Base-by-base conservation (phyloP, 352 stramenopile genomes). In the Pythium phragmiticola region DNA sequence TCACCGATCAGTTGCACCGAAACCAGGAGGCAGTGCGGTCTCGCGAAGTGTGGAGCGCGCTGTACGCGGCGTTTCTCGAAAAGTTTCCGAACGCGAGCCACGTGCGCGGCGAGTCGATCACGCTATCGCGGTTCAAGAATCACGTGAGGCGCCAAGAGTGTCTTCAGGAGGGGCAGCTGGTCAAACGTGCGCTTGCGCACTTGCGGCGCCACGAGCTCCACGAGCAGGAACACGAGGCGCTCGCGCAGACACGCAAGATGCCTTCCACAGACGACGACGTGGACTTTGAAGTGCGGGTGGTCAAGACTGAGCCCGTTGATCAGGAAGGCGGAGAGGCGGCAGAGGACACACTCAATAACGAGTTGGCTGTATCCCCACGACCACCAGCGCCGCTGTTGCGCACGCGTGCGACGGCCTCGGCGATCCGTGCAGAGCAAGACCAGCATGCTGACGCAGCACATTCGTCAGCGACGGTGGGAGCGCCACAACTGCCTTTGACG, bases 41-140 rank as follows among this genome's bases (percentile, higher is more conserved):
- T 3, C 33, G 21, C 9, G 21, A 65, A 4, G 47, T 52, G n/a
- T 65, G 57, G 57, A 37, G 41, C 23, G 21, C 47, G 39, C 57
- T 58, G 11, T 57, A 57, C 48, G 23, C 48, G 30, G 57, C 47
- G 47, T 65, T 58, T 54, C 57, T 57, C 21, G 47, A 26, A 12
- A n/a, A 34, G 13, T 65, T 65, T 17, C 57, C 57, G 7, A 36
- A 52, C 47, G 57, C 57, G 14, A 19, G 30, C 33, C 34, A 34
- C 16, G 16, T 30, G 26, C 14, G 39, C 26, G 43, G 42, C n/a
- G 43, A 37, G 43, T 21, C 42, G 36, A 49, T 53, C 21, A 52
- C 57, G 9, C 37, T 52, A 0, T 21, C 19, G 8, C 57, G 50
- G 1, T 57, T 43, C 57, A 47, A 50, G 33, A 19, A 13, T 3